These are phyloP conservation scores for Pseudevernia furfuracea DNA, from an alignment of 495 filamentous ascomycete species.

Conservation along the genomic window DNA sequence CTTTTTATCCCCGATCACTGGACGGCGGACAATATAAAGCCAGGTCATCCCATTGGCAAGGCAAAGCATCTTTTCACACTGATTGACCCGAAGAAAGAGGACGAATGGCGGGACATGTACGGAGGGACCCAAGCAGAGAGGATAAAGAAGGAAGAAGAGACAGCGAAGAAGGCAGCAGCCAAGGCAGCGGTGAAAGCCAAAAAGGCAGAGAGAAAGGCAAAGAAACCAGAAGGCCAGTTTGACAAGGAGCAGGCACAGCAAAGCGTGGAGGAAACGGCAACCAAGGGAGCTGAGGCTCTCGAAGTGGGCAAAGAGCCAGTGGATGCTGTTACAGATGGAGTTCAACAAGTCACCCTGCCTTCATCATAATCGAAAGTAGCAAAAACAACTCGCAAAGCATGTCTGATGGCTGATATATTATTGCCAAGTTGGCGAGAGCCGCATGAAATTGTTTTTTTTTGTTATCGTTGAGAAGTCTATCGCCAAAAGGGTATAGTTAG, in stretches of 20 bases:
- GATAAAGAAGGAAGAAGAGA: conserved; percentile 58
- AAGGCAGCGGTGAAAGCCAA: conserved; percentile 50
- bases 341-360: conserved; percentile 34
- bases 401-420: neutral
- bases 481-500: neutral
- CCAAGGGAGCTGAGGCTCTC: conserved; percentile 24
- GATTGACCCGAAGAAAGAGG: conserved; percentile 74
- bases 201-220: conserved; percentile 53
- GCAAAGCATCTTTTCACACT: conserved; percentile 74
- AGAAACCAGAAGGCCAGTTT: conserved; percentile 41
- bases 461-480: neutral
- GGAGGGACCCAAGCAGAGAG: conserved; percentile 64
- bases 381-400: neutral
- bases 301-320: conserved; percentile 28
- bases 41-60: conserved; percentile 74
- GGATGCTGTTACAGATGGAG: conserved; percentile 35
- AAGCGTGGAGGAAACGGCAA: conserved; percentile 38
- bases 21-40: conserved; percentile 40
- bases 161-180: conserved; percentile 47
- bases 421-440: neutral
- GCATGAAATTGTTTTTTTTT: neutral
- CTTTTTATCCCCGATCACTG: conserved; percentile 57
- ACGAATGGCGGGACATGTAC: conserved; percentile 73
- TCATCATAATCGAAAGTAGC: conserved; percentile 27
- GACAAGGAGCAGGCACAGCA: conserved; percentile 35